Evolutionary conservation across 306 rosid species (phyloP), one percentile per base, ranked within the genome.

Genomic region (Mimosa pudica): DNA sequence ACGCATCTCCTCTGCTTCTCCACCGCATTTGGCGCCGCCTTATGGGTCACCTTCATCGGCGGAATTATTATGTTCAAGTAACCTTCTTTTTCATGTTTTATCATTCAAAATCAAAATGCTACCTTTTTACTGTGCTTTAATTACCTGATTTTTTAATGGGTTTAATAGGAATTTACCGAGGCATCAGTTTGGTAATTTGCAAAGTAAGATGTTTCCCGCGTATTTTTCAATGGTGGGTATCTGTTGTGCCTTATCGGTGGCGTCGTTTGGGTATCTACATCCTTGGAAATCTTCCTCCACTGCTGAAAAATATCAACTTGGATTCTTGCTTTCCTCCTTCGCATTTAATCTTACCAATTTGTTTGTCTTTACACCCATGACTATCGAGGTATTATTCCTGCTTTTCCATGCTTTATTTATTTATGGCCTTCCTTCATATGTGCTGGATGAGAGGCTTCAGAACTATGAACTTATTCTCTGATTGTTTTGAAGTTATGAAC

Each of bases 51-150:
- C 70, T 96, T 96, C 89, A 93, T 96, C 88, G 97, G 99, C 24
- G 99, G 99, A 72, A 91, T 93, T 85, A 93, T 96, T 82, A 90
- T 93, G 99, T 96, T 96, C 88, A 96, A 96, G 99, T 93, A 87
- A 2, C 73, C 44, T 14, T 66, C 35, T 63, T 9, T 60, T 68
- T 51, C 13, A 8, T 32, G n/a, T n/a, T n/a, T n/a, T n/a, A n/a
- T n/a, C n/a, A n/a, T n/a, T n/a, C n/a, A n/a, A n/a, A n/a, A n/a
- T n/a, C n/a, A n/a, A n/a, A n/a, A n/a, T n/a, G n/a, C n/a, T n/a
- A n/a, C n/a, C n/a, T n/a, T n/a, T n/a, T n/a, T n/a, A n/a, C n/a
- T n/a, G 35, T 73, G 7, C 33, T 35, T 5, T 18, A 10, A 41
- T 57, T 57, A 11, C 60, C 24, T 38, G 47, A 17, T 63, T 24